Percentiles rank a stretch among this genome's conserved stretches.
These are phyloP conservation scores for Dendrocalamus sinicus DNA, from an alignment of 176 grass and related monocot genomes.

Conservation along the genomic window DNA sequence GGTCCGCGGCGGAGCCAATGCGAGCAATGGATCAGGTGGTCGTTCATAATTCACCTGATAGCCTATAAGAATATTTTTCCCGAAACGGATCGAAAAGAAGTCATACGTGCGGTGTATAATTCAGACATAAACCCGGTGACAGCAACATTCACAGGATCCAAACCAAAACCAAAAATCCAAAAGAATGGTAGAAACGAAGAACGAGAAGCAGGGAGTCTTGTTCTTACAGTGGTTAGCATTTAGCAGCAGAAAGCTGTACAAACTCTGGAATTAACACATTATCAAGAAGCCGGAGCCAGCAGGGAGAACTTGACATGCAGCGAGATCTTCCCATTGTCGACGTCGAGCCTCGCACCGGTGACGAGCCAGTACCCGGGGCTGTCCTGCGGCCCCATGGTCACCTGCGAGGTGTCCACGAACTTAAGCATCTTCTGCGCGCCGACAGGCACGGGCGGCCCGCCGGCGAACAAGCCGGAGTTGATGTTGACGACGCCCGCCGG, in stretches of 20 bases:
- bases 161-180: neutral
- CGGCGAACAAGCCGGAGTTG: slow-evolving; percentile 54
- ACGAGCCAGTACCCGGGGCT: slow-evolving; percentile 87
- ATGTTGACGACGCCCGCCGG: slow-evolving; percentile 44
- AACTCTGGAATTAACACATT: neutral
- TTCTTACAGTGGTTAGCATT: slow-evolving; percentile 35
- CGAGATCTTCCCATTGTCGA: slow-evolving; percentile 80
- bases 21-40: too few species aligned
- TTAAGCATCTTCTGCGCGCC: slow-evolving; percentile 71
- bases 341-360: slow-evolving; percentile 83
- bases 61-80: too few species aligned
- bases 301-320: slow-evolving; percentile 90
- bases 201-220: neutral
- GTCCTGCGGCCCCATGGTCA: slow-evolving; percentile 80
- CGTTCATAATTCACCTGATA: too few species aligned
- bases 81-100: too few species aligned
- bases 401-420: slow-evolving; percentile 81
- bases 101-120: too few species aligned
- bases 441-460: slow-evolving; percentile 68
- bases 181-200: neutral
- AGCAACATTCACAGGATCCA: neutral
- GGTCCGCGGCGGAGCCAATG: too few species aligned
- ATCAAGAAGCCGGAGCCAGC: slow-evolving; percentile 49
- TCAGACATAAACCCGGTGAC: neutral
- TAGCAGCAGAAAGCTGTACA: slow-evolving; percentile 29